Evolutionary conservation across 2,329 filamentous ascomycete genomes (phyloP).

Genomic region (Ascochyta clinopodiicola): DNA sequence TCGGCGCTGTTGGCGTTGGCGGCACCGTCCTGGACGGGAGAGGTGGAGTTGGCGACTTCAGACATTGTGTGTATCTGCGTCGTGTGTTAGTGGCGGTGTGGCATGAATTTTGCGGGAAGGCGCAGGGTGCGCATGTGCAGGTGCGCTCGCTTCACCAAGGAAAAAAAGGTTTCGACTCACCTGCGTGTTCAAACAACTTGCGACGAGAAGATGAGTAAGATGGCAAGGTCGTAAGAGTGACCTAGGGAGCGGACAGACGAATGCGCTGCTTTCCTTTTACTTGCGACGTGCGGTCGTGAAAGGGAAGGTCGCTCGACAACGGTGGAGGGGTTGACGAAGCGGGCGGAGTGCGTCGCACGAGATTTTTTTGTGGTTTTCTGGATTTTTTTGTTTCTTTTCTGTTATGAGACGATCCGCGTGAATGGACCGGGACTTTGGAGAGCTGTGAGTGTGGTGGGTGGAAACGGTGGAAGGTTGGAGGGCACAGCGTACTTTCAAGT

Average conservation of each 20-base stretch:
- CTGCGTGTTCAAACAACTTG: constrained; percentile 31
- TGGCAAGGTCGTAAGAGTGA: constrained; percentile 23
- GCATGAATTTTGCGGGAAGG: constrained; percentile 37
- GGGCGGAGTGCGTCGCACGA: constrained; percentile 36
- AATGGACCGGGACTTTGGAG: constrained; percentile 41
- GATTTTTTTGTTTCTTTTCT: constrained; percentile 50
- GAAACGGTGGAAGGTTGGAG: constrained; percentile 19
- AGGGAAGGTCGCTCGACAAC: constrained; percentile 23
- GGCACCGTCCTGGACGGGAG: constrained; percentile 72
- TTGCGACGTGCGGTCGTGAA: constrained; percentile 18
- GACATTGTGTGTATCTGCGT: constrained; percentile 45
- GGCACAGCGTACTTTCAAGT: constrained; percentile 15
- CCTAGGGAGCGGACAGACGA: constrained; percentile 31
- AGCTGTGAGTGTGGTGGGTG: constrained; percentile 30
- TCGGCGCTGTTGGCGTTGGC: constrained; percentile 67
- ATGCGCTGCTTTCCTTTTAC: constrained; percentile 29
- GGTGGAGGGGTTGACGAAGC: constrained; percentile 32
- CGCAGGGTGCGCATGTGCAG: constrained; percentile 36
- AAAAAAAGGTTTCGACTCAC: constrained; percentile 38
- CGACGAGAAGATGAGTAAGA: constrained; percentile 28
- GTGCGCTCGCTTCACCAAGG: constrained; percentile 41
- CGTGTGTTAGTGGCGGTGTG: constrained; percentile 31
- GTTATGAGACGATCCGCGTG: constrained; percentile 43
- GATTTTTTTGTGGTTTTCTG: constrained; percentile 48
- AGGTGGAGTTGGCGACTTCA: constrained; percentile 56